Evolutionary conservation across 2,329 filamentous ascomycete genomes (phyloP), one percentile per base, ranked within the genome.

Genomic region (Trichothecium roseum): DNA sequence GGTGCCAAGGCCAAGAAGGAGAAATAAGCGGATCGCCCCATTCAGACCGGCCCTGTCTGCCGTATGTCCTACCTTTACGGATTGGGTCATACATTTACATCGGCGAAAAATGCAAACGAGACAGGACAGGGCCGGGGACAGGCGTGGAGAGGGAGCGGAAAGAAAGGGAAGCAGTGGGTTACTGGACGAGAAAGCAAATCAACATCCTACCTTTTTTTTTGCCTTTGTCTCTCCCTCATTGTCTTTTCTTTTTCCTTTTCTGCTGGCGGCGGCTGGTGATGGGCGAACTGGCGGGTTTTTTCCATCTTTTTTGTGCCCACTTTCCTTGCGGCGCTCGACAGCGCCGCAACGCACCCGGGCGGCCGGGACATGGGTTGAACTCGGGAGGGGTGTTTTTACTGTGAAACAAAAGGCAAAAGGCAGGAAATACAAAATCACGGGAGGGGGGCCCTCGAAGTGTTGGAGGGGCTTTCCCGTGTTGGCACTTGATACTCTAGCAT

Each of bases 1-100:
- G 87, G 87, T 66, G 81, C 81, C 63, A 79, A 81, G 74, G 78
- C 83, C 69, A 91, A 93, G 80, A 94, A 95, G 83, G 85, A 85
- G 70, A 80, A 84, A 77, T 86, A 85, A 72, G 68, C 64, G 63
- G 52, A 51, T 60, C 55, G 52, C 46, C 43, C 32, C 37, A 36
- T 40, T 34, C 20, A n/a, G n/a, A n/a, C n/a, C n/a, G n/a, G n/a
- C n/a, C n/a, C n/a, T n/a, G n/a, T n/a, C n/a, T n/a, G n/a, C n/a
- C n/a, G n/a, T n/a, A n/a, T n/a, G n/a, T 10, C 20, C 20, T 10
- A 6, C 20, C 20, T 24, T 24, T 24, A 24, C 20, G 20, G 10
- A 24, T 10, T 10, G 6, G 6, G 20, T 24, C 20, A 24, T 24
- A n/a, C n/a, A n/a, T n/a, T n/a, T n/a, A n/a, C 20, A 24, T 24